phyloP scores from a whole-genome alignment of 176 grass and related monocot species.

The Oryza australiensis region DNA sequence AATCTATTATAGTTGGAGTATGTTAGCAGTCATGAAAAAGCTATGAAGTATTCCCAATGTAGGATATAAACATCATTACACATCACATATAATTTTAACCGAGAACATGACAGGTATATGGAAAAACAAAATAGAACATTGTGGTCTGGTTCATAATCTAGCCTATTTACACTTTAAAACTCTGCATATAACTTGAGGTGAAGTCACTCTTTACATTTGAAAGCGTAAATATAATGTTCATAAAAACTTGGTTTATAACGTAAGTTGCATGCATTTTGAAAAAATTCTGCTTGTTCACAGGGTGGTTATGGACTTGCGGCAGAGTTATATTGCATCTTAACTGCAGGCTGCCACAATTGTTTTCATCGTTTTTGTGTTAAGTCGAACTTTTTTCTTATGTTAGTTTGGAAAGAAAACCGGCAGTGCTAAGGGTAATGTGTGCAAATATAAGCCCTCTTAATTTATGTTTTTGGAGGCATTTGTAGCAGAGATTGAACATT shows the following conservation, averaged over 20 bases:
- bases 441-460: constrained; percentile 14
- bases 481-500: constrained; percentile 4
- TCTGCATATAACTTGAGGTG: not conserved
- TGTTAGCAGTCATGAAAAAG: not conserved
- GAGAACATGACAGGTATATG: not conserved
- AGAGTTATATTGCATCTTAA: not conserved
- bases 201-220: not conserved
- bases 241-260: not conserved
- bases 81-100: not conserved
- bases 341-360: not conserved
- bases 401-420: not conserved
- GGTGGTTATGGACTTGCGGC: not conserved
- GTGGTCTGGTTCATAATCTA: not conserved
- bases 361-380: not conserved
- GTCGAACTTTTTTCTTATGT: not conserved
- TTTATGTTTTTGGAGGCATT: constrained; percentile 17
- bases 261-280: not conserved
- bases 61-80: not conserved
- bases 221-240: not conserved
- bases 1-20: not conserved
- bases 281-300: not conserved
- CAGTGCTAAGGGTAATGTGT: not conserved
- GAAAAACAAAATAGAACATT: not conserved
- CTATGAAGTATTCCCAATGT: not conserved
- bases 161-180: not conserved